phyloP scores from a whole-genome alignment of 148 eudicot species.

The Limonium bicolor region DNA sequence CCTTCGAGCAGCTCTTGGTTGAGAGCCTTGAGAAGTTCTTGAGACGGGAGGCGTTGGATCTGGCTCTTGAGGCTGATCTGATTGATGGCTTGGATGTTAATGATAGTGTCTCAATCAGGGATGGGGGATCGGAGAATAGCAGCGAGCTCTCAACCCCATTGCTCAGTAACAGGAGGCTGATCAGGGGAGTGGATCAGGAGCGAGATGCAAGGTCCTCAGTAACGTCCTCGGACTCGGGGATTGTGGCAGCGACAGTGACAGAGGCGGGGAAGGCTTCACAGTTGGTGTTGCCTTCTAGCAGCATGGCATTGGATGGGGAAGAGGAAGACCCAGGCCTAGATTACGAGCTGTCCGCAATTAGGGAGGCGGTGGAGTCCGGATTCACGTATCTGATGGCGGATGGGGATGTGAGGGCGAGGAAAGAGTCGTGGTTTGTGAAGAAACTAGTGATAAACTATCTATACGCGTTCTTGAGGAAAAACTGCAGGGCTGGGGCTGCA shows the following conservation, averaged over 20 bases:
- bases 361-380: conserved; percentile 72
- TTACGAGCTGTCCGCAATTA: conserved; percentile 63
- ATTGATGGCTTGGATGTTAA: conserved; percentile 19
- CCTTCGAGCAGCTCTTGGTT: conserved; percentile 64
- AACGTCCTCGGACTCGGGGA: not conserved
- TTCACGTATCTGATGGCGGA: conserved; percentile 80
- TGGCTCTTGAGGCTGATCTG: conserved; percentile 43
- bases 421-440: conserved; percentile 64
- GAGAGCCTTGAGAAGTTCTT: conserved; percentile 64
- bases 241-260: too few relatives aligned
- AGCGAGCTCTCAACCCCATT: conserved; percentile 46
- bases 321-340: conserved; percentile 64
- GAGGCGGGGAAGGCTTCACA: too few relatives aligned
- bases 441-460: conserved; percentile 75
- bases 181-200: conserved; percentile 8
- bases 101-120: conserved; percentile 32
- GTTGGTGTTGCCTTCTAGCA: conserved; percentile 34
- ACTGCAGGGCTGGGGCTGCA: conserved; percentile 87
- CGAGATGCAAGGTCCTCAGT: conserved; percentile 9
- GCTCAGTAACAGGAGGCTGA: conserved; percentile 36
- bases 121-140: conserved; percentile 17
- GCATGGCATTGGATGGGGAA: conserved; percentile 22
- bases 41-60: conserved; percentile 53
- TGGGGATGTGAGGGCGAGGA: conserved; percentile 75
- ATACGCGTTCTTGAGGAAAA: conserved; percentile 69